These are phyloP conservation scores for Marsdenia floribunda DNA, from an alignment of 257 asterid genomes.

Conservation along the genomic window DNA sequence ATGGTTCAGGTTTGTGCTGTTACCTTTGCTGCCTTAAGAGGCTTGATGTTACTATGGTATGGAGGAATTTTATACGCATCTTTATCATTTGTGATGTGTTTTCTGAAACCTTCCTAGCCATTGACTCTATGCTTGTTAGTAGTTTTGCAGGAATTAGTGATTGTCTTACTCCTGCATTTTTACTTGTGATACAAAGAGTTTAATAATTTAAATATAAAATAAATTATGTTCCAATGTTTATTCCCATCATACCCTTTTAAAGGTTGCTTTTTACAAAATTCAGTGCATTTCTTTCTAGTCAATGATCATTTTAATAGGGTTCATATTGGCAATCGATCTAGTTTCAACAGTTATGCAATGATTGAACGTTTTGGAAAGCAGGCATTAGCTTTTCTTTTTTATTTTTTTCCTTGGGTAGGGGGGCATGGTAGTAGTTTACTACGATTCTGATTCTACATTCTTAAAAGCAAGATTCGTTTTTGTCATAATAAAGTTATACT, in stretches of 20 bases:
- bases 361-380: neutral
- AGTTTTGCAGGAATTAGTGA: neutral
- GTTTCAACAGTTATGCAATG: neutral
- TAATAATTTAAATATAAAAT: neutral
- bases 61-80: neutral
- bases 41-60: neutral
- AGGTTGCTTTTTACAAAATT: neutral
- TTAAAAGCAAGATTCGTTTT: neutral
- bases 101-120: neutral
- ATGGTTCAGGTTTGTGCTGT: slow-evolving; percentile 40
- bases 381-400: neutral
- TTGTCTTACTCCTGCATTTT: neutral
- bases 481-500: neutral
- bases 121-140: neutral
- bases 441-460: neutral
- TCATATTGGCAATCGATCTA: neutral
- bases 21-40: neutral
- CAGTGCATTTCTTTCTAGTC: neutral
- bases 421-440: neutral
- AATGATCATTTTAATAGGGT: neutral
- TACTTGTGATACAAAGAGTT: neutral
- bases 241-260: neutral
- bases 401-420: neutral
- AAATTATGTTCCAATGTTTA: neutral
- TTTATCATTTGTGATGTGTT: neutral